These are phyloP conservation scores for Bipolaris cookei DNA, from an alignment of 2,329 filamentous ascomycete species.

Conservation along the genomic window DNA sequence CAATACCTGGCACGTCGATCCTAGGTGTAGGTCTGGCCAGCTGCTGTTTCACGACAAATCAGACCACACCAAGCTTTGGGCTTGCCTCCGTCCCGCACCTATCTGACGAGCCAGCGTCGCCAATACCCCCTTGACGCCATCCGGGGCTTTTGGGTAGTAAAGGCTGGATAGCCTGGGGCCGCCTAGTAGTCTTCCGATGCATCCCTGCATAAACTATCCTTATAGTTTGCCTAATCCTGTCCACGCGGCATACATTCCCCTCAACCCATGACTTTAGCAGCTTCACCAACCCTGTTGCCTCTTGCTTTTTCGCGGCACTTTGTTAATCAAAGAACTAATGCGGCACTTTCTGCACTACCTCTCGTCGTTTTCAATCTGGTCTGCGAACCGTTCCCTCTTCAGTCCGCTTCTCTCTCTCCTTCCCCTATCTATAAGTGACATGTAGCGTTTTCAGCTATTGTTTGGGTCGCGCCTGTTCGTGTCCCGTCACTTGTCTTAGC, in stretches of 20 bases:
- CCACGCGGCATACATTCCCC: neutral
- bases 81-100: neutral
- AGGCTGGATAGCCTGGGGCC: neutral
- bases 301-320: neutral
- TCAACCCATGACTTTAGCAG: neutral
- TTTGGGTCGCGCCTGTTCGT: too few species aligned
- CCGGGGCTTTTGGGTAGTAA: neutral
- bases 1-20: neutral
- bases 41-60: slow-evolving; percentile 7
- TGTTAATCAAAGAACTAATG: neutral
- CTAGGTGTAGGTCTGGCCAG: neutral
- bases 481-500: too few species aligned
- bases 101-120: neutral
- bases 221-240: neutral
- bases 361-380: slow-evolving; percentile 15
- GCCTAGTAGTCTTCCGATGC: neutral
- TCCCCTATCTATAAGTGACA: neutral
- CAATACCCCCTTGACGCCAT: neutral
- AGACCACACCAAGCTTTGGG: slow-evolving; percentile 1
- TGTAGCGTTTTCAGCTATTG: too few species aligned
- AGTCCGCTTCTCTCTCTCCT: neutral
- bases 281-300: neutral
- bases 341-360: neutral
- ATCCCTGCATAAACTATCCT: neutral
- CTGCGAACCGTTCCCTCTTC: neutral